Evolutionary conservation across 768 basidiomycete species (phyloP).

Genomic region (Galerina marginata): DNA sequence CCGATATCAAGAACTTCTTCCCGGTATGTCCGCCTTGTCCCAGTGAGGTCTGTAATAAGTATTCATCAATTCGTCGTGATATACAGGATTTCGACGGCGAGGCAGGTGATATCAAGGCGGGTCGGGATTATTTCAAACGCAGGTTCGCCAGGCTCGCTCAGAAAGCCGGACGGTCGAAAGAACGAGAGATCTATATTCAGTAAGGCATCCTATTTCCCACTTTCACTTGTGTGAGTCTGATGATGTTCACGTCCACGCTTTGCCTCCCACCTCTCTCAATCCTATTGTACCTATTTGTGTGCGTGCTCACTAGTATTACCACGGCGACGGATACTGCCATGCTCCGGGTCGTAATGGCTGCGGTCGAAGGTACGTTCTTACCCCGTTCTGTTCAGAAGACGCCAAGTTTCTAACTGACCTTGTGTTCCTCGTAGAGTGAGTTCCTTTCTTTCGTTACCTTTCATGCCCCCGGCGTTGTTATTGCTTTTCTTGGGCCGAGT

Average conservation of each 20-base stretch:
- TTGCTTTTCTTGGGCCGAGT: conserved; percentile 20
- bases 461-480: not conserved
- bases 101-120: conserved; percentile 70
- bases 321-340: conserved; percentile 91
- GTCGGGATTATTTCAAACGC: conserved; percentile 89
- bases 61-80: conserved; percentile 7
- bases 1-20: conserved; percentile 89
- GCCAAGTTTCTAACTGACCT: conserved; percentile 1
- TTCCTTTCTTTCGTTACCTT: conserved; percentile 29
- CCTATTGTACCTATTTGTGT: conserved; percentile 1
- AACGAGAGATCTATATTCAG: conserved; percentile 95
- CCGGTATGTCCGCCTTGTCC: conserved; percentile 53
- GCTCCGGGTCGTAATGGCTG: conserved; percentile 92
- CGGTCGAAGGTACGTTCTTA: conserved; percentile 80
- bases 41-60: not conserved
- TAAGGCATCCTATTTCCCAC: conserved; percentile 42
- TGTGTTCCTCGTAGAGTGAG: conserved; percentile 61
- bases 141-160: conserved; percentile 83
- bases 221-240: not conserved
- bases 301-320: conserved; percentile 61
- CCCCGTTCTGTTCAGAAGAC: conserved; percentile 1
- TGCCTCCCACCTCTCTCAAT: not conserved
- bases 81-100: conserved; percentile 84
- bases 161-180: conserved; percentile 83
- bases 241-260: conserved; percentile 8